A percentile compares a stretch with the other conserved stretches of the same genome.
Conservation (phyloP, 2,329 filamentous ascomycete genomes). For the Ilyonectria robusta region DNA sequence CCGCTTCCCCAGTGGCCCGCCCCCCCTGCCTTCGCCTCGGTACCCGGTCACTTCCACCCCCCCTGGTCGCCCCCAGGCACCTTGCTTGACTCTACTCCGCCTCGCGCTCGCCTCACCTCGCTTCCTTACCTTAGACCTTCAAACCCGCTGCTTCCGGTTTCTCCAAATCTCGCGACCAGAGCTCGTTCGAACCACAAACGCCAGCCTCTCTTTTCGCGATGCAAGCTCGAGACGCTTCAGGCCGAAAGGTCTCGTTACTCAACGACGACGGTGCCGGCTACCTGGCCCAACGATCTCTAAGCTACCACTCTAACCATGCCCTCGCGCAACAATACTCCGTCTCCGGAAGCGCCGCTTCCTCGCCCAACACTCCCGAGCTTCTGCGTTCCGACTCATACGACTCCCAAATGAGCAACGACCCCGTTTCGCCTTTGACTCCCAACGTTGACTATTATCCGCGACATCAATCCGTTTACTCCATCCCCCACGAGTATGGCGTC, state of each 20-base stretch:
- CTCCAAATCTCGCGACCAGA: conserved; percentile 15
- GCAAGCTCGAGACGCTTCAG: conserved; percentile 69
- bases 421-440: conserved; percentile 70
- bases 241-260: conserved; percentile 71
- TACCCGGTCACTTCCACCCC: conserved; percentile 21
- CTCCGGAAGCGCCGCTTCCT: conserved; percentile 59
- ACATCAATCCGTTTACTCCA: conserved; percentile 56
- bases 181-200: conserved; percentile 11
- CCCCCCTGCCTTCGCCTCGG: conserved; percentile 18
- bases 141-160: conserved; percentile 25
- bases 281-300: conserved; percentile 42
- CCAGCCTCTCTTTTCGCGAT: conserved; percentile 52
- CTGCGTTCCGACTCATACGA: conserved; percentile 74
- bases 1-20: conserved; percentile 23
- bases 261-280: conserved; percentile 63
- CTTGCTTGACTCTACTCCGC: conserved; percentile 15
- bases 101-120: conserved; percentile 25
- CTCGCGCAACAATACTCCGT: conserved; percentile 53
- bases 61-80: conserved; percentile 19
- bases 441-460: conserved; percentile 60
- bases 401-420: conserved; percentile 69
- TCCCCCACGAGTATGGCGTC: conserved; percentile 52
- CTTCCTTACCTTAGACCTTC: conserved; percentile 18
- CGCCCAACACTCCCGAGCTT: conserved; percentile 70
- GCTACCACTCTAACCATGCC: conserved; percentile 55